These are phyloP conservation scores for Coemansia sp. DNA, from an alignment of 192 early-diverging fungal genomes.

Conservation along the genomic window DNA sequence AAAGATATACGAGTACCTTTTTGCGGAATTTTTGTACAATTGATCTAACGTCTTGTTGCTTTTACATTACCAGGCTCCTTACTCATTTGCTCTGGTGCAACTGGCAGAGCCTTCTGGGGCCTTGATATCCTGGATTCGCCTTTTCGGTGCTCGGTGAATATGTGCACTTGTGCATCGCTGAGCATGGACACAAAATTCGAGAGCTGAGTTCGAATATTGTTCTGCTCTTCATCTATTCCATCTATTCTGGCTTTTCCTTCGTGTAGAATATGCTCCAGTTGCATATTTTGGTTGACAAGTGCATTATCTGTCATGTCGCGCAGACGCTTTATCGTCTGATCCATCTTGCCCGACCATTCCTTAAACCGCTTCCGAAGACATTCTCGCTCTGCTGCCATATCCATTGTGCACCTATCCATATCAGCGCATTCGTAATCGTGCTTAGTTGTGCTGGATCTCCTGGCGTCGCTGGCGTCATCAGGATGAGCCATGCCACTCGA, in stretches of 20 bases:
- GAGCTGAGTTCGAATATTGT: slow-evolving; percentile 33
- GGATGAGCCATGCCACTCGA: not conserved
- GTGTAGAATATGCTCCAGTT: slow-evolving; percentile 33
- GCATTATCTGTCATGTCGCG: slow-evolving; percentile 41
- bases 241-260: slow-evolving; percentile 37
- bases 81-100: not conserved
- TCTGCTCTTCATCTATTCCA: slow-evolving; percentile 27
- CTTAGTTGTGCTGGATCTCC: not conserved
- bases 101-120: not conserved
- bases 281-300: slow-evolving; percentile 46
- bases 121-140: not conserved
- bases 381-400: slow-evolving; percentile 36
- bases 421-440: not conserved
- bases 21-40: not conserved
- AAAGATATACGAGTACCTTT: not conserved
- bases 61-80: too few relatives aligned
- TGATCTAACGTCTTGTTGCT: not conserved
- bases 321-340: slow-evolving; percentile 18
- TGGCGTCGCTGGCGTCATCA: not conserved
- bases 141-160: slow-evolving; percentile 20
- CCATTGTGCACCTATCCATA: slow-evolving; percentile 27
- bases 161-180: slow-evolving; percentile 38
- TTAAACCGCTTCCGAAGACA: slow-evolving; percentile 49
- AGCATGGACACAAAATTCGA: slow-evolving; percentile 43
- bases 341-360: slow-evolving; percentile 34